Conservation (phyloP, 495 filamentous ascomycete genomes). For the Collariella sp. region DNA sequence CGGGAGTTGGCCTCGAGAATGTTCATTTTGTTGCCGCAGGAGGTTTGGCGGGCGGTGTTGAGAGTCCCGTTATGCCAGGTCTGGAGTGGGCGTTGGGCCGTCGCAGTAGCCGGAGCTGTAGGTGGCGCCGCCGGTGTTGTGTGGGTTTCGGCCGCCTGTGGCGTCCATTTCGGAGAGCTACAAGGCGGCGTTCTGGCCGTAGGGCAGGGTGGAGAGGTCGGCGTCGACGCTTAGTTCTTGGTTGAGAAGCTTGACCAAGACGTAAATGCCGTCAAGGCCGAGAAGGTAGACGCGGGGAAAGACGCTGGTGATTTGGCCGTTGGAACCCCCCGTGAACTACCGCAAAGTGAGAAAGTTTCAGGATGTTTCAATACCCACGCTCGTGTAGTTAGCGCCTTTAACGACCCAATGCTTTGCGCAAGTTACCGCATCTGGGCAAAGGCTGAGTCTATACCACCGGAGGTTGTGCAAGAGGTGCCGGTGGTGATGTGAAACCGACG, state of each 20-base stretch:
- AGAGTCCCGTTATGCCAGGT: constrained; percentile 51
- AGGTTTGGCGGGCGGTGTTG: constrained; percentile 41
- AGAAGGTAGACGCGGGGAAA: constrained; percentile 57
- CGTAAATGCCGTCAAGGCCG: constrained; percentile 47
- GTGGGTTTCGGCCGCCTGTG: constrained; percentile 44
- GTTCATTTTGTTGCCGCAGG: constrained; percentile 57
- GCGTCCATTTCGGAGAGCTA: constrained; percentile 57
- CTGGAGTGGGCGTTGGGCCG: constrained; percentile 49
- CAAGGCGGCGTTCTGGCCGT: constrained; percentile 60
- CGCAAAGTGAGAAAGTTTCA: constrained; percentile 35
- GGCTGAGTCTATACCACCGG: constrained; percentile 35
- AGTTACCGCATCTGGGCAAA: constrained; percentile 43
- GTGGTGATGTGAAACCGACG: constrained; percentile 40
- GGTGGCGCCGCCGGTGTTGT: constrained; percentile 53
- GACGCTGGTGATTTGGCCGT: constrained; percentile 15
- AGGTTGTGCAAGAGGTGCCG: constrained; percentile 31
- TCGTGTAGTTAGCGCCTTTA: constrained; percentile 39
- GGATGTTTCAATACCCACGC: constrained; percentile 37
- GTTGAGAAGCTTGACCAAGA: constrained; percentile 49
- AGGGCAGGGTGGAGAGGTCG: constrained; percentile 51
- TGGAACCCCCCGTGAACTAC: constrained; percentile 32
- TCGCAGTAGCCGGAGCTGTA: constrained; percentile 69
- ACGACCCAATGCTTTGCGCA: constrained; percentile 45
- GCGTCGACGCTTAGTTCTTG: constrained; percentile 57
- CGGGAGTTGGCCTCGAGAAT: constrained; percentile 55